Percentiles rank a stretch among this genome's conserved stretches.
phyloP scores from a whole-genome alignment of 2,329 filamentous ascomycete species.

The Fusarium sp. region DNA sequence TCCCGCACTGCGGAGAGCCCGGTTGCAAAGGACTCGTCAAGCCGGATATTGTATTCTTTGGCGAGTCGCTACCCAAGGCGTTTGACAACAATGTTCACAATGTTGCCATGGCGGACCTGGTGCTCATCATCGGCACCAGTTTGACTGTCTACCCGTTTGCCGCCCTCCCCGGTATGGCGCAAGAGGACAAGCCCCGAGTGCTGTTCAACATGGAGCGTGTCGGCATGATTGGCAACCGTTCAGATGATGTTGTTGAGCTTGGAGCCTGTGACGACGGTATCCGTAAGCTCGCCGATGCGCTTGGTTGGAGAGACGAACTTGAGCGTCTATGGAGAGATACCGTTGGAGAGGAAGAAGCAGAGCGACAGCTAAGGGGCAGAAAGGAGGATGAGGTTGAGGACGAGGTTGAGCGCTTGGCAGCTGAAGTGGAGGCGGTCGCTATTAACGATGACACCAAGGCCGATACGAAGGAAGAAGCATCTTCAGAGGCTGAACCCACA shows the following conservation, averaged over 20 bases:
- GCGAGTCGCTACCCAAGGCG: slow-evolving; percentile 69
- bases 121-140: slow-evolving; percentile 90
- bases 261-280: slow-evolving; percentile 89
- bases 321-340: slow-evolving; percentile 79
- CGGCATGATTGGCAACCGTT: slow-evolving; percentile 78
- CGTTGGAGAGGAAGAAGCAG: slow-evolving; percentile 71
- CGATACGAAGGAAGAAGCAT: not conserved
- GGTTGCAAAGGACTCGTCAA: slow-evolving; percentile 85
- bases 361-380: slow-evolving; percentile 56
- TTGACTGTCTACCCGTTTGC: slow-evolving; percentile 91
- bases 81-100: slow-evolving; percentile 56
- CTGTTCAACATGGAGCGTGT: slow-evolving; percentile 90
- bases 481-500: not conserved
- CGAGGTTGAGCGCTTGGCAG: slow-evolving; percentile 57
- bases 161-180: slow-evolving; percentile 75
- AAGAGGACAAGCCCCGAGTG: slow-evolving; percentile 75
- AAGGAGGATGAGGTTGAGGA: slow-evolving; percentile 56
- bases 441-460: slow-evolving; percentile 43
- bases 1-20: slow-evolving; percentile 74
- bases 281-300: slow-evolving; percentile 78
- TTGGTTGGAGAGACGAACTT: slow-evolving; percentile 89
- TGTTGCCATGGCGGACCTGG: slow-evolving; percentile 75
- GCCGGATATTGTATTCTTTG: slow-evolving; percentile 96
- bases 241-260: slow-evolving; percentile 87
- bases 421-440: slow-evolving; percentile 51